Evolutionary conservation across 2,329 filamentous ascomycete genomes (phyloP).

Genomic region (Coniochaeta hoffmannii): DNA sequence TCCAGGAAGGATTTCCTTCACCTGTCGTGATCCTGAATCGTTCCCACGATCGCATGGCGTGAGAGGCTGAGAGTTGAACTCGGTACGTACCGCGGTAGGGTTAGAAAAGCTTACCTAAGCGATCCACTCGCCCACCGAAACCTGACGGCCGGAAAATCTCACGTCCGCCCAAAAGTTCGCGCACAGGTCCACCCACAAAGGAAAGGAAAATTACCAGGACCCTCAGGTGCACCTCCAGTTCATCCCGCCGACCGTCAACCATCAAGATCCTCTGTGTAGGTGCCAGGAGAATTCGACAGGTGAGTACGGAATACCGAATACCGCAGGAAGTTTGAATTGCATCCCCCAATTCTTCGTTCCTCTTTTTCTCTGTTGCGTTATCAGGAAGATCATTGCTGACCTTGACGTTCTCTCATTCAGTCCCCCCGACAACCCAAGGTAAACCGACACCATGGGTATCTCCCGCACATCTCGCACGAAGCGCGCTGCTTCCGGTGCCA

Average conservation of each 20-base stretch:
- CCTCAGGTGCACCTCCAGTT: background rate
- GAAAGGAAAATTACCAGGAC: background rate
- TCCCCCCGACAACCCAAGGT: slow-evolving; percentile 3
- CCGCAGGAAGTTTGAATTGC: background rate
- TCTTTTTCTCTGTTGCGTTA: background rate
- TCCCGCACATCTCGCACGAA: slow-evolving; percentile 99
- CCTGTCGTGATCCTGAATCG: no score
- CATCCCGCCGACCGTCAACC: slow-evolving; percentile 1
- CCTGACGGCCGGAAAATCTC: slow-evolving; percentile 1
- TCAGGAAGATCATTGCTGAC: background rate
- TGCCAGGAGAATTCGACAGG: slow-evolving; percentile 1
- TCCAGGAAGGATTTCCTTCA: no score
- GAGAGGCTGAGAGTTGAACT: no score
- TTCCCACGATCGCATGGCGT: no score
- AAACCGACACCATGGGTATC: slow-evolving; percentile 83
- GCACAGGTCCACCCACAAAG: slow-evolving; percentile 2
- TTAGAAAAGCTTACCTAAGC: background rate
- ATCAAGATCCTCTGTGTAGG: slow-evolving; percentile 3
- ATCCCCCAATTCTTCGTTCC: background rate
- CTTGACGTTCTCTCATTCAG: background rate
- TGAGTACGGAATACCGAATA: background rate
- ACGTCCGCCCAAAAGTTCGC: slow-evolving; percentile 1
- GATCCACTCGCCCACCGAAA: background rate
- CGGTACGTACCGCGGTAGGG: background rate
- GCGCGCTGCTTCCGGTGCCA: slow-evolving; percentile 97